Conservation (phyloP, 2,329 filamentous ascomycete species). For the Aspergillus ustus region DNA sequence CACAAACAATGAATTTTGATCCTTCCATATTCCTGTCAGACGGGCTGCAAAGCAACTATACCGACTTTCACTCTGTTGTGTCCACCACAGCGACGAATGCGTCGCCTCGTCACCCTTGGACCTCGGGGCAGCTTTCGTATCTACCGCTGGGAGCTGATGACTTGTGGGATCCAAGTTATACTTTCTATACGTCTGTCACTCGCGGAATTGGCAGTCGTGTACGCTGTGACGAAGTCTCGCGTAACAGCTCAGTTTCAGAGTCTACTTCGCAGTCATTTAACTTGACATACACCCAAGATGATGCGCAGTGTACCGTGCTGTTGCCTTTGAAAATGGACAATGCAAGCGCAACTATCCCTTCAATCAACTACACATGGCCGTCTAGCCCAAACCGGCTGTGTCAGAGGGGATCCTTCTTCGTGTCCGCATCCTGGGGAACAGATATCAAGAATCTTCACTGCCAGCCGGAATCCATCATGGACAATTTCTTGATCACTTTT, state of each 20-base stretch:
- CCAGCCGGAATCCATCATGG: constrained; percentile 3
- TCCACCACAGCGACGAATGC: background rate
- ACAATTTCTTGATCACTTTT: constrained; percentile 6
- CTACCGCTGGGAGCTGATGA: background rate
- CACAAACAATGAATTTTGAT: background rate
- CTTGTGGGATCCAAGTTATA: background rate
- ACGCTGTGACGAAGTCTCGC: background rate
- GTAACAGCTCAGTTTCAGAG: background rate
- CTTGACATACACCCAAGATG: background rate
- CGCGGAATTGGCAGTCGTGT: background rate
- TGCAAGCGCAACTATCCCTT: background rate
- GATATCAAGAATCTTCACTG: background rate
- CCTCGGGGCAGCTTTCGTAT: background rate
- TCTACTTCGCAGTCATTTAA: background rate
- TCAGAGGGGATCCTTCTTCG: background rate
- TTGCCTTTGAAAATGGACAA: background rate
- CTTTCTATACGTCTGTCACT: background rate
- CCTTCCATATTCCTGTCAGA: background rate
- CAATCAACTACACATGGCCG: background rate
- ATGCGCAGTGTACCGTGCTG: background rate
- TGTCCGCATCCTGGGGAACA: background rate
- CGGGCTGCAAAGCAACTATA: background rate
- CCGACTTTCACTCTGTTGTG: background rate
- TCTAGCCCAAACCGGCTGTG: background rate
- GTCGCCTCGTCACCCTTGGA: background rate